A percentile compares a stretch with the other conserved stretches of the same genome.
Evolutionary conservation across 768 basidiomycete species (phyloP).

Genomic region (Pisolithus microcarpus): DNA sequence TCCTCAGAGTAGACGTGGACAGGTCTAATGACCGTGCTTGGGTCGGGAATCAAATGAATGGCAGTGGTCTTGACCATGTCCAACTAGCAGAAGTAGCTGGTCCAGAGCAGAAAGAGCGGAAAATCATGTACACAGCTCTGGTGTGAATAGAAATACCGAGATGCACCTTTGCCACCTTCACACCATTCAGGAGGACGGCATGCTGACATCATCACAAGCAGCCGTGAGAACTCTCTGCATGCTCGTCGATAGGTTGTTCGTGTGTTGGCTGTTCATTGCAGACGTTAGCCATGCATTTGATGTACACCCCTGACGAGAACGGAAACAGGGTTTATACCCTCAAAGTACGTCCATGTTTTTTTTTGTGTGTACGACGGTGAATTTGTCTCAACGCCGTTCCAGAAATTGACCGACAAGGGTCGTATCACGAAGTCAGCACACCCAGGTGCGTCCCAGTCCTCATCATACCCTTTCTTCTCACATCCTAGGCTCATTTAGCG

Average conservation of each 20-base stretch:
- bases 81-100: not conserved
- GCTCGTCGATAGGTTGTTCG: not conserved
- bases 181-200: no score
- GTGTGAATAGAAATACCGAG: no score
- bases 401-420: slow-evolving; percentile 83
- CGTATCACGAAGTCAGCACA: slow-evolving; percentile 93
- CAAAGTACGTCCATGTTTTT: slow-evolving; percentile 51
- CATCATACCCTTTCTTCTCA: not conserved
- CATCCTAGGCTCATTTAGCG: slow-evolving; percentile 40
- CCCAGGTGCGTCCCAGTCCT: slow-evolving; percentile 57
- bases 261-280: not conserved
- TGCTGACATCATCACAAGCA: no score
- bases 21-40: slow-evolving; percentile 47
- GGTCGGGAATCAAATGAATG: slow-evolving; percentile 51
- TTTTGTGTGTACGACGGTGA: not conserved
- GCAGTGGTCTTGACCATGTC: slow-evolving; percentile 36
- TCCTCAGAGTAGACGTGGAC: slow-evolving; percentile 54
- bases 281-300: slow-evolving; percentile 76
- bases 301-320: slow-evolving; percentile 78
- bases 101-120: not conserved
- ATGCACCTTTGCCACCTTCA: no score
- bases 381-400: slow-evolving; percentile 4
- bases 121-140: not conserved
- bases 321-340: slow-evolving; percentile 89
- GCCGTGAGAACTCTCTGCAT: slow-evolving; percentile 2